Base-by-base conservation (phyloP, 331 rosid species). In the Arachis monticola region DNA sequence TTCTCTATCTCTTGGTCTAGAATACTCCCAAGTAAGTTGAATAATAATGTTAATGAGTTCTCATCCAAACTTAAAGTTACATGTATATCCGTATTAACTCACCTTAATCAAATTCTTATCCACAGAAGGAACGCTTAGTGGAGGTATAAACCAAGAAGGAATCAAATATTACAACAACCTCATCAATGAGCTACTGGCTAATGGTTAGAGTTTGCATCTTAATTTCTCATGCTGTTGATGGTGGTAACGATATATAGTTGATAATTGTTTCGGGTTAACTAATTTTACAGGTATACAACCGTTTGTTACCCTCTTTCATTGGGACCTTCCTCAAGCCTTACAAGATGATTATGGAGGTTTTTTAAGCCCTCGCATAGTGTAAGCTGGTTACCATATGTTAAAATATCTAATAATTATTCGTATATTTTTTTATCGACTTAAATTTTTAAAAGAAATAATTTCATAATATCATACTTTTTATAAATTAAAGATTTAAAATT, bases 1-100 rank as follows among this genome's bases (percentile, higher is more conserved):
- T 87, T 87, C 66, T 87, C 86, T 31, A 79, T 87, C 50, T 72
- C 90, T 1, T 86, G 88, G 85, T 35, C 87, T 30, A 80, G 89
- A 80, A 41, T 85, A 58, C 17, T 82, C 27, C 86, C 89, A 27
- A 73, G 86, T 85, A 79, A 82, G 81, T 74, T 63, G 41, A 51
- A 22, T 3, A 35, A 35, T 35, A 4, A 35, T 53, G 11, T 68
- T 38, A 2, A 61, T 52, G 17, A 50, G 8, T 50, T 50, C 55
- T 2, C 2, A 52, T 59, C 13, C 32, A n/a, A 14, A 47, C 42
- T 50, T n/a, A 40, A 51, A 2, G 35, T 11, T 51, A 7, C 42
- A 38, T 38, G 5, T 5, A 62, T 35, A 3, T 27, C 30, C 30
- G 1, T 27, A 27, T 27, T 10, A 48, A 48, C 17, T 62, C 31